Evolutionary conservation across 768 basidiomycete genomes (phyloP).

Genomic region (Boletus barrowsii): DNA sequence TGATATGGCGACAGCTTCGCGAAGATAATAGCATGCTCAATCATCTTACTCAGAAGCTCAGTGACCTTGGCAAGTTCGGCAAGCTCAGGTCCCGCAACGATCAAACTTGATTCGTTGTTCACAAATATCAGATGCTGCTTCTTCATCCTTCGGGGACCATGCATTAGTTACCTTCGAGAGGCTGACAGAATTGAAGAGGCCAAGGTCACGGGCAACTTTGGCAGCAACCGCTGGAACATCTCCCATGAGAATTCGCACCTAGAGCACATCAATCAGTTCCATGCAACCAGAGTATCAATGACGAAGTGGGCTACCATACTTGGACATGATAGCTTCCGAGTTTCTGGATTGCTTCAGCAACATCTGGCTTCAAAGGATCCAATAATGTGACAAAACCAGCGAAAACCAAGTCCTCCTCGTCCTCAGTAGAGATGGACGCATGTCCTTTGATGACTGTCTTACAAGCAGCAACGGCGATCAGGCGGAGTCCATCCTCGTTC

Average conservation of each 20-base stretch:
- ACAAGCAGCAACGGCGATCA: conserved; percentile 29
- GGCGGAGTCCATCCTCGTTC: conserved; percentile 31
- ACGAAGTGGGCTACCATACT: conserved; percentile 13
- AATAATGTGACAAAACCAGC: conserved; percentile 30
- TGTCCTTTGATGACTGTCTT: conserved; percentile 13
- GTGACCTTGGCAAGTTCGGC: conserved; percentile 28
- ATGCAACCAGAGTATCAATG: background rate
- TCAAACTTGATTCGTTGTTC: conserved; percentile 20
- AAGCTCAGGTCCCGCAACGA: conserved; percentile 30
- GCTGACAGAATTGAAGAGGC: conserved; percentile 27
- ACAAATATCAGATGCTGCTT: conserved; percentile 12
- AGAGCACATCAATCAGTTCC: conserved; percentile 4
- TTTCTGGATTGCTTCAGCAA: conserved; percentile 29
- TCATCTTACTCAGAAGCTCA: conserved; percentile 24
- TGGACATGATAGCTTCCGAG: conserved; percentile 29
- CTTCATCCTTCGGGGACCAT: conserved; percentile 24
- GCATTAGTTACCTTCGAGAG: conserved; percentile 1
- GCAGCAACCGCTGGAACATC: conserved; percentile 35
- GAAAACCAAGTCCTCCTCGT: conserved; percentile 30
- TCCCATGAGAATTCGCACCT: conserved; percentile 37
- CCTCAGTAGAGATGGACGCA: conserved; percentile 17
- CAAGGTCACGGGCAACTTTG: conserved; percentile 37
- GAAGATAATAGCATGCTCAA: conserved; percentile 31
- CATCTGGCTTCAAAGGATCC: conserved; percentile 33
- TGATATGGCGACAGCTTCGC: conserved; percentile 34